phyloP scores from a whole-genome alignment of 805 yeast species.

The Yarrowia osloensis region DNA sequence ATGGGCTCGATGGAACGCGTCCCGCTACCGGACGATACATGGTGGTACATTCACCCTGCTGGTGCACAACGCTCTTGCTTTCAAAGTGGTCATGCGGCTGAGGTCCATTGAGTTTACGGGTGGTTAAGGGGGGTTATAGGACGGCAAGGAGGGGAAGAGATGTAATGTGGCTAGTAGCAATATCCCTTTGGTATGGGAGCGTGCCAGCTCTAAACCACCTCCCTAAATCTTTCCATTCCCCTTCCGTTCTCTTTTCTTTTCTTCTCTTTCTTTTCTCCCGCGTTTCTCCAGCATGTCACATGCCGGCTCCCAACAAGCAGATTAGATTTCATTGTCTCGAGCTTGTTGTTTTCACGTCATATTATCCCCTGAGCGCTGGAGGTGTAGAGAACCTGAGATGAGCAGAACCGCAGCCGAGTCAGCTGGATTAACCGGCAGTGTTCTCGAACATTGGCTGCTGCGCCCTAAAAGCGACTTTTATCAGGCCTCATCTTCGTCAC shows the following conservation, averaged over 20 bases:
- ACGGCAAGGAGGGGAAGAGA: no score
- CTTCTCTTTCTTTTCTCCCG: neutral
- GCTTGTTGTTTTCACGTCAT: neutral
- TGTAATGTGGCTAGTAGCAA: no score
- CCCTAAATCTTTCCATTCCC: no score
- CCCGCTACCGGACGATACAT: neutral
- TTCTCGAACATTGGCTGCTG: no score
- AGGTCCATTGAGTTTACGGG: neutral
- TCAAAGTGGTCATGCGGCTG: neutral
- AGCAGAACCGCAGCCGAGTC: no score
- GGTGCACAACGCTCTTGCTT: neutral
- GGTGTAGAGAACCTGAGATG: no score
- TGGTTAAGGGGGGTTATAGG: no score
- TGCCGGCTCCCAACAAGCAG: constrained; percentile 3
- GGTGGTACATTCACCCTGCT: neutral
- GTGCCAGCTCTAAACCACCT: no score
- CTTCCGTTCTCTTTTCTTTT: neutral
- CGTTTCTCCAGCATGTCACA: neutral
- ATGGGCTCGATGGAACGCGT: neutral
- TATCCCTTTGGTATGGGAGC: no score
- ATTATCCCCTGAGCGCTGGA: neutral
- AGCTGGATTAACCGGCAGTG: no score
- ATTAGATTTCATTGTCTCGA: neutral
- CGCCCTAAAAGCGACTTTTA: no score
- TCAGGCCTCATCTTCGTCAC: no score